A percentile compares a stretch with the other conserved stretches of the same genome.
phyloP scores from a whole-genome alignment of 2,329 filamentous ascomycete species.

The Hymenoscyphus albidus region DNA sequence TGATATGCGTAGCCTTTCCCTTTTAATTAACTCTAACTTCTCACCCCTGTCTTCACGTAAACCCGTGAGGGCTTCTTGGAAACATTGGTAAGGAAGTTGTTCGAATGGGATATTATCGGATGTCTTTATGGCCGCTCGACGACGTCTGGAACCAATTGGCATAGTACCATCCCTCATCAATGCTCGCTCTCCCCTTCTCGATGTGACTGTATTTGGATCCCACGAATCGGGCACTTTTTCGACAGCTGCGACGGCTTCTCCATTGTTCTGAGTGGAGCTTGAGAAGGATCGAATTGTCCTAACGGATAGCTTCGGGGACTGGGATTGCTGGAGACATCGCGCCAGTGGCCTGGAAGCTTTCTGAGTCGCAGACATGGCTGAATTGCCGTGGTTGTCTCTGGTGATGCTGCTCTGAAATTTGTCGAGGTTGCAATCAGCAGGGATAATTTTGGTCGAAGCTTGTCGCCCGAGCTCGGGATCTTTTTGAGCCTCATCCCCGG shows the following conservation, averaged over 20 bases:
- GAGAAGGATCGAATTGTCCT: conserved; percentile 30
- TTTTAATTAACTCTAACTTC: conserved; percentile 71
- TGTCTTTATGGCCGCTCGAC: conserved; percentile 67
- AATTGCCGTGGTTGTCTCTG: conserved; percentile 21
- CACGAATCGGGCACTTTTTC: conserved; percentile 42
- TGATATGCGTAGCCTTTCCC: conserved; percentile 64
- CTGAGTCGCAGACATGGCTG: conserved; percentile 56
- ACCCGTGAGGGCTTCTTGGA: conserved; percentile 89
- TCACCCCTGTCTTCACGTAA: conserved; percentile 74
- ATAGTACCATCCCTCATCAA: conserved; percentile 65
- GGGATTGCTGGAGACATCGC: conserved; percentile 47
- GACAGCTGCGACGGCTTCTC: conserved; percentile 36
- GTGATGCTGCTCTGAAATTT: conserved; percentile 24
- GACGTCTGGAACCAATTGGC: conserved; percentile 80
- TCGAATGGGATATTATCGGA: conserved; percentile 74
- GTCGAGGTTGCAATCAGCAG: conserved; percentile 15
- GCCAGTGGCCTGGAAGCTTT: conserved; percentile 55
- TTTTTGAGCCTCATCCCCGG: conserved; percentile 18
- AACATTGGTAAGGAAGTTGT: conserved; percentile 93
- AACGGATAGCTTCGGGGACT: conserved; percentile 27
- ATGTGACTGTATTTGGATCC: conserved; percentile 67
- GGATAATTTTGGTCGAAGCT: conserved; percentile 17
- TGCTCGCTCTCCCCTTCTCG: conserved; percentile 59
- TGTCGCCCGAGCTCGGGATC: conserved; percentile 15
- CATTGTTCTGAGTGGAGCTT: conserved; percentile 37